These are phyloP conservation scores for Podaxis carcinomalis DNA, from an alignment of 768 basidiomycete species.

Conservation along the genomic window DNA sequence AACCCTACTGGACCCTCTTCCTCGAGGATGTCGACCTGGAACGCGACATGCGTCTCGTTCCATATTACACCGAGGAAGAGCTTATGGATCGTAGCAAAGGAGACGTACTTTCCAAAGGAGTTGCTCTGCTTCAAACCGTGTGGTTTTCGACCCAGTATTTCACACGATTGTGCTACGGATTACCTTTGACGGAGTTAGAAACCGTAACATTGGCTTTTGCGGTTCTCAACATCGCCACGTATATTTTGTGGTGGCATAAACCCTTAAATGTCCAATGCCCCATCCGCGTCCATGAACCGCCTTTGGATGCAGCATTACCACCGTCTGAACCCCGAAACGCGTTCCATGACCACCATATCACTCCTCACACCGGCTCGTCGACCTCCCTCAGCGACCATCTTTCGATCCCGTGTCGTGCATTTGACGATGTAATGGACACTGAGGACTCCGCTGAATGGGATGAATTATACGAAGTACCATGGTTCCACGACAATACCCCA, in stretches of 20 bases:
- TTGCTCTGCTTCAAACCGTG: conserved; percentile 27
- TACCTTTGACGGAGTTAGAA: conserved; percentile 31
- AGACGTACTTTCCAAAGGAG: conserved; percentile 27
- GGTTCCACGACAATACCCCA: not conserved
- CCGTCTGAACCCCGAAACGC: not conserved
- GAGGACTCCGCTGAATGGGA: not conserved
- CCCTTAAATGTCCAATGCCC: conserved; percentile 28
- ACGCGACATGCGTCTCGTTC: conserved; percentile 14
- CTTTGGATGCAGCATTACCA: not conserved
- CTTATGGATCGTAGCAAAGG: conserved; percentile 28
- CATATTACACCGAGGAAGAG: conserved; percentile 16
- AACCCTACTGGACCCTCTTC: conserved; percentile 3
- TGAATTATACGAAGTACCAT: not conserved
- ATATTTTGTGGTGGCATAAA: conserved; percentile 35
- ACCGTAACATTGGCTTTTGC: conserved; percentile 30
- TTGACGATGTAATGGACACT: not conserved
- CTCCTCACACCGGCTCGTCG: not conserved
- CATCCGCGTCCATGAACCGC: conserved; percentile 7
- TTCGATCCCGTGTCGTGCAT: not conserved
- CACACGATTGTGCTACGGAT: conserved; percentile 17
- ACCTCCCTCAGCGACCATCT: not conserved
- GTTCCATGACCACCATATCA: not conserved
- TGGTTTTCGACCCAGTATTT: conserved; percentile 32
- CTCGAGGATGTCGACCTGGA: conserved; percentile 13
- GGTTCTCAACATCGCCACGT: conserved; percentile 24